A percentile compares a stretch with the other conserved stretches of the same genome.
Evolutionary conservation across 805 yeast genomes (phyloP).

Genomic region (Suhomyces tanzawaensis): DNA sequence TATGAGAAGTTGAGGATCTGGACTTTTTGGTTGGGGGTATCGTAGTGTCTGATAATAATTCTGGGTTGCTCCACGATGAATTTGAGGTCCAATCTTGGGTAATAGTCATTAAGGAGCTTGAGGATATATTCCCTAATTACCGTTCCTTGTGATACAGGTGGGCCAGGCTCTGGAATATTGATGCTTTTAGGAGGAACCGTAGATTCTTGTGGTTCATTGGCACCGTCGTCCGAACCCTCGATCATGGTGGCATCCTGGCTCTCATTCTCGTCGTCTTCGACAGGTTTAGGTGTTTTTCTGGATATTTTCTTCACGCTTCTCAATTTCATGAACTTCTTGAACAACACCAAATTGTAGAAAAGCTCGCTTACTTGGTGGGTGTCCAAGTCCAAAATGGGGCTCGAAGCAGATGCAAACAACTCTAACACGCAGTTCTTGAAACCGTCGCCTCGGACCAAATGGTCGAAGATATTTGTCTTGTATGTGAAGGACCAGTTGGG

Average conservation of each 20-base stretch:
- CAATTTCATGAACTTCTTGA: slow-evolving; percentile 26
- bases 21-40: slow-evolving; percentile 13
- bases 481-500: slow-evolving; percentile 36
- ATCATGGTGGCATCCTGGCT: slow-evolving; percentile 4
- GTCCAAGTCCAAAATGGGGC: slow-evolving; percentile 39
- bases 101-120: slow-evolving; percentile 28
- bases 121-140: slow-evolving; percentile 13
- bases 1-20: slow-evolving; percentile 33
- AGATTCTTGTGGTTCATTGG: neutral
- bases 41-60: slow-evolving; percentile 23
- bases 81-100: slow-evolving; percentile 27
- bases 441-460: slow-evolving; percentile 33
- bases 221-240: neutral
- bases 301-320: slow-evolving; percentile 12
- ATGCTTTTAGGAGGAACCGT: neutral
- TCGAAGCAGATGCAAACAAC: slow-evolving; percentile 34
- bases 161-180: no score
- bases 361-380: slow-evolving; percentile 31
- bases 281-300: neutral
- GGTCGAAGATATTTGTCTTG: slow-evolving; percentile 35
- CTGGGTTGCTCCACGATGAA: slow-evolving; percentile 34
- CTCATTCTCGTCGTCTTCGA: slow-evolving; percentile 1
- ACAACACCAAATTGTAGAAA: slow-evolving; percentile 30
- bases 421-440: slow-evolving; percentile 38
- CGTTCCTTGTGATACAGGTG: neutral